Evolutionary conservation across 2,329 filamentous ascomycete species (phyloP).

Genomic region (Didymella arachidicola): DNA sequence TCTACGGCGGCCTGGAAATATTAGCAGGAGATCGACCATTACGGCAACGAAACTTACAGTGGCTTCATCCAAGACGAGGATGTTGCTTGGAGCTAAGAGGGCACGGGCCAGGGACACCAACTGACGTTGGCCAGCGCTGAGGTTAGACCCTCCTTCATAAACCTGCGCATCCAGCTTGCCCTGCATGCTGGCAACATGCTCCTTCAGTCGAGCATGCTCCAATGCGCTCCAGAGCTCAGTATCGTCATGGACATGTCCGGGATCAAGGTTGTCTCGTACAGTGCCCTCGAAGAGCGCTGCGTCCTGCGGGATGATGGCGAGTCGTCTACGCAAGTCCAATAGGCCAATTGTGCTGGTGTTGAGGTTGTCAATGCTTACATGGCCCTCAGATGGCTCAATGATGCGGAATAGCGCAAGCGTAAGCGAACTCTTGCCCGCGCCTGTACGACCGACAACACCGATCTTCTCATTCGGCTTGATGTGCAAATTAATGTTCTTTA

Average conservation of each 20-base stretch:
- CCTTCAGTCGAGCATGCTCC: constrained; percentile 91
- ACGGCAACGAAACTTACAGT: constrained; percentile 67
- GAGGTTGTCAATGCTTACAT: constrained; percentile 87
- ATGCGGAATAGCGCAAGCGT: constrained; percentile 94
- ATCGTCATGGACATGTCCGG: constrained; percentile 93
- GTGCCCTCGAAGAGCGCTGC: constrained; percentile 94
- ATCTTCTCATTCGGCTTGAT: constrained; percentile 99
- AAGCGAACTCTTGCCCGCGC: constrained; percentile 93
- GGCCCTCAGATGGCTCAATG: constrained; percentile 83
- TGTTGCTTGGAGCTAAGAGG: constrained; percentile 93
- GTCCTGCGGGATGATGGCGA: constrained; percentile 98
- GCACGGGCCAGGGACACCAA: constrained; percentile 92
- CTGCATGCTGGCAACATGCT: constrained; percentile 85
- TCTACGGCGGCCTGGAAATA: constrained; percentile 67
- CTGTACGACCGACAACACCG: constrained; percentile 93
- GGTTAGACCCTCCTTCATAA: constrained; percentile 94
- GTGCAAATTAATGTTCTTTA: constrained; percentile 89
- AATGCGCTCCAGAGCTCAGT: constrained; percentile 96
- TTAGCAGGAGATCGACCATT: constrained; percentile 7
- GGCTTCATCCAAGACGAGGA: constrained; percentile 95
- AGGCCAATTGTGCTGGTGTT: constrained; percentile 92
- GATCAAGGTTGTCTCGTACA: constrained; percentile 93
- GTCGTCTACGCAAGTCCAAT: constrained; percentile 82
- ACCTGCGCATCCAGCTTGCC: constrained; percentile 90
- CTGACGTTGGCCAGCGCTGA: constrained; percentile 94